phyloP scores from a whole-genome alignment of 139 green algal genomes.

The Chlorella vulgaris region DNA sequence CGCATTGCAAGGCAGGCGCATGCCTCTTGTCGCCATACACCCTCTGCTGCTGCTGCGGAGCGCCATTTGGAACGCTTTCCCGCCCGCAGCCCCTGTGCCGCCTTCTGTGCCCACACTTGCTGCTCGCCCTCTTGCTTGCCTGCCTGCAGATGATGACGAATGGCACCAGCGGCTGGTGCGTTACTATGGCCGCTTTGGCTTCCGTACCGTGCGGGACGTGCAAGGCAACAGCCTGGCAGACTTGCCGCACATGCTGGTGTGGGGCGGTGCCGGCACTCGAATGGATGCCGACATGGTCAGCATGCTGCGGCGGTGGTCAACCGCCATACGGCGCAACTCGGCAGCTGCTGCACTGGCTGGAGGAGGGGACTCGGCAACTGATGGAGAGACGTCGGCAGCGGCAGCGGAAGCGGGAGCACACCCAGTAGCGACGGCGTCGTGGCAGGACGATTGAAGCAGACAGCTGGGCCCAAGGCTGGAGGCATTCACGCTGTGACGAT shows the following conservation, averaged over 20 bases:
- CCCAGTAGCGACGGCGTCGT: no score
- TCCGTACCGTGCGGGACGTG: slow-evolving; percentile 51
- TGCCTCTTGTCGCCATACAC: no score
- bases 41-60: no score
- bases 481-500: no score
- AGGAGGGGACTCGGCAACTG: neutral
- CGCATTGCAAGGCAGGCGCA: no score
- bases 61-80: no score
- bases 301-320: slow-evolving; percentile 65
- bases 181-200: slow-evolving; percentile 73
- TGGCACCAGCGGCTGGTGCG: slow-evolving; percentile 60
- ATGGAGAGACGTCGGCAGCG: neutral
- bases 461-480: no score
- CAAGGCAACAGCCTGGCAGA: slow-evolving; percentile 54
- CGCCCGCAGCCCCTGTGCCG: no score
- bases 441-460: no score
- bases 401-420: neutral
- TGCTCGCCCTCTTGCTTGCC: neutral
- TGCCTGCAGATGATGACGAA: slow-evolving; percentile 4
- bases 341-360: neutral
- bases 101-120: no score
- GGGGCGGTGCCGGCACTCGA: slow-evolving; percentile 78
- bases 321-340: slow-evolving; percentile 44
- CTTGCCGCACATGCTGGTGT: slow-evolving; percentile 72
- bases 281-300: slow-evolving; percentile 75